phyloP scores from a whole-genome alignment of 768 basidiomycete genomes.

The Clavulina sp. region DNA sequence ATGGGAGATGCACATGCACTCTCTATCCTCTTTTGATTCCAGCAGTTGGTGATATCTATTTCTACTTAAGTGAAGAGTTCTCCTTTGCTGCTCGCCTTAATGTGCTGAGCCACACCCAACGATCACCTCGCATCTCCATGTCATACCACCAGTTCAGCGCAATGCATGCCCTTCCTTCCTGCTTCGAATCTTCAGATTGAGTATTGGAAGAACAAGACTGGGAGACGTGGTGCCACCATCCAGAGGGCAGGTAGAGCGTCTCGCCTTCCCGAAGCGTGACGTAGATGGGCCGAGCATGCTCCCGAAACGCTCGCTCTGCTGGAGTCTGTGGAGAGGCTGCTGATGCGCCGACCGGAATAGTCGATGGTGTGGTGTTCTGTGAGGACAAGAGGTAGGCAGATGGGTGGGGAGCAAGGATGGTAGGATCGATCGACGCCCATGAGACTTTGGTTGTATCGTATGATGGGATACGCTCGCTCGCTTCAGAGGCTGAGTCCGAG shows the following conservation, averaged over 20 bases:
- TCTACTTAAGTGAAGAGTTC: background rate
- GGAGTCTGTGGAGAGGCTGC: too few relatives aligned
- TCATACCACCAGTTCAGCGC: conserved; percentile 89
- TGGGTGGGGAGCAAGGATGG: conserved; percentile 27
- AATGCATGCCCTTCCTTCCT: conserved; percentile 25
- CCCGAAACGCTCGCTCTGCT: too few relatives aligned
- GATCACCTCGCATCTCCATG: conserved; percentile 49
- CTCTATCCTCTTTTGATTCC: too few relatives aligned
- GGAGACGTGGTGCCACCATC: conserved; percentile 87
- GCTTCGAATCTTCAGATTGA: conserved; percentile 20
- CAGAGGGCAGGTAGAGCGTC: conserved; percentile 69
- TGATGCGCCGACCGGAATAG: too few relatives aligned
- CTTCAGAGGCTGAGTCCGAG: too few relatives aligned
- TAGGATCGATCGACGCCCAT: conserved; percentile 72
- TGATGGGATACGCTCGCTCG: background rate
- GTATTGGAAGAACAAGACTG: too few relatives aligned
- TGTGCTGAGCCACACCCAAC: conserved; percentile 43
- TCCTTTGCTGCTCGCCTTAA: background rate
- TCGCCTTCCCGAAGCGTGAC: conserved; percentile 56
- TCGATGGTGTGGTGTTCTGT: too few relatives aligned
- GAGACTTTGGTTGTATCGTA: conserved; percentile 28
- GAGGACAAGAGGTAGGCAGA: too few relatives aligned
- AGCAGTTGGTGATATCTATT: background rate
- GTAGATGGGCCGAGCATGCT: conserved; percentile 45
- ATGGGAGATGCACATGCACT: too few relatives aligned